Conservation (phyloP, 1,284 basidiomycete species). For the Malassezia sympodialis region DNA sequence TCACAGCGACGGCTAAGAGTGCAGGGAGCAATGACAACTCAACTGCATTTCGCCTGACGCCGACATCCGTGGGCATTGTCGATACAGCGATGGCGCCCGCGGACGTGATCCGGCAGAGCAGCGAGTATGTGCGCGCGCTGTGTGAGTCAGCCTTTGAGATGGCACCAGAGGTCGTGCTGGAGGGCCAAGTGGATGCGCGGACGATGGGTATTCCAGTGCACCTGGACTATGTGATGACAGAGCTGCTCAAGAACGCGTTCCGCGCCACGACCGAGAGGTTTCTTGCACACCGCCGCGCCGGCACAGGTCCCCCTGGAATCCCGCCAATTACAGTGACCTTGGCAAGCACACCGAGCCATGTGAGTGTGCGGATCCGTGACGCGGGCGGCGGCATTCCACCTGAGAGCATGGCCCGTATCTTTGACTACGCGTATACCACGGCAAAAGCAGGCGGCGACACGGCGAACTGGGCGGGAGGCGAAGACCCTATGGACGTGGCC, state of each 20-base stretch:
- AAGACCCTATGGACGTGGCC: constrained; percentile 54
- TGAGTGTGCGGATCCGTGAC: constrained; percentile 70
- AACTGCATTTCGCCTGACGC: constrained; percentile 4
- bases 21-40: neutral
- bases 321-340: constrained; percentile 62
- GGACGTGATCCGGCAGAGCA: constrained; percentile 49
- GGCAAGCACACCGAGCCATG: constrained; percentile 57
- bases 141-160: constrained; percentile 75
- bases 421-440: constrained; percentile 78
- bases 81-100: constrained; percentile 35
- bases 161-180: constrained; percentile 52
- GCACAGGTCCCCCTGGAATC: constrained; percentile 36
- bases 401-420: constrained; percentile 64
- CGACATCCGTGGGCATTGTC: constrained; percentile 39
- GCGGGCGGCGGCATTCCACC: constrained; percentile 73
- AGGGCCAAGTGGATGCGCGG: constrained; percentile 26
- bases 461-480: constrained; percentile 62
- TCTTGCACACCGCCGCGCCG: constrained; percentile 1
- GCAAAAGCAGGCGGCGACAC: constrained; percentile 59
- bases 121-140: constrained; percentile 68
- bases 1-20: constrained; percentile 46
- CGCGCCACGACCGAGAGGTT: constrained; percentile 58
- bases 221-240: constrained; percentile 67
- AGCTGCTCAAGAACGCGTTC: constrained; percentile 67
- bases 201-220: constrained; percentile 74